Percentiles rank a stretch among this genome's conserved stretches.
Evolutionary conservation across 2,329 filamentous ascomycete species (phyloP).

Genomic region (Escovopsis weberi): DNA sequence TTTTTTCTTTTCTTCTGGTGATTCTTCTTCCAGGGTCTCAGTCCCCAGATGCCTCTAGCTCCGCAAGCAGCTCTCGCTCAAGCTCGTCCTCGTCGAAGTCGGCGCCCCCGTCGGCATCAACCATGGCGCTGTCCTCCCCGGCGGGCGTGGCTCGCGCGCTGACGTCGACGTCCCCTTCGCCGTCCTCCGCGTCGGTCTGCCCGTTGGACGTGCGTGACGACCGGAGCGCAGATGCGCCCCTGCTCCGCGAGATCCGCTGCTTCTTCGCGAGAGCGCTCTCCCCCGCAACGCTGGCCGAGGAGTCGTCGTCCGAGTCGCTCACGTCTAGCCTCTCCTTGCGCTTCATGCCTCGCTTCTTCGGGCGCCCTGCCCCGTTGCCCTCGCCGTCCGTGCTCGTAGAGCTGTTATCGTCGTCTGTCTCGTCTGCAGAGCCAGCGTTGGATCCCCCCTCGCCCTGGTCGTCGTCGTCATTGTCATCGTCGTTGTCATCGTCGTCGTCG

Average conservation of each 20-base stretch:
- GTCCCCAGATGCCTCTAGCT: conserved; percentile 31
- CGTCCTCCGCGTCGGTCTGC: conserved; percentile 17
- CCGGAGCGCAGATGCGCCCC: conserved; percentile 32
- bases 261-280: conserved; percentile 35
- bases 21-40: conserved; percentile 3
- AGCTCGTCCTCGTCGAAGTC: conserved; percentile 41
- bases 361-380: conserved; percentile 6
- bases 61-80: conserved; percentile 49
- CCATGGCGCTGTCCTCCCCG: conserved; percentile 16
- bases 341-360: conserved; percentile 16
- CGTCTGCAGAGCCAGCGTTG: too few relatives aligned
- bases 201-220: conserved; percentile 28
- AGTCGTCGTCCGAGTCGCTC: conserved; percentile 19
- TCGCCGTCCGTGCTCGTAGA: conserved; percentile 16
- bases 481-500: conserved; percentile 20
- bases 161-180: conserved; percentile 14
- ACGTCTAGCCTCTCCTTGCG: conserved; percentile 18
- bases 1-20: too few relatives aligned
- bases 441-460: conserved; percentile 4
- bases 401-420: conserved; percentile 4
- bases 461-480: conserved; percentile 8
- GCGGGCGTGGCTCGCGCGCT: conserved; percentile 27
- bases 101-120: conserved; percentile 17
- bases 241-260: conserved; percentile 30
- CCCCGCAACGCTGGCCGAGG: conserved; percentile 12